Base-by-base conservation (phyloP, 805 yeast species). In the Jamesozyma spencerorum region DNA sequence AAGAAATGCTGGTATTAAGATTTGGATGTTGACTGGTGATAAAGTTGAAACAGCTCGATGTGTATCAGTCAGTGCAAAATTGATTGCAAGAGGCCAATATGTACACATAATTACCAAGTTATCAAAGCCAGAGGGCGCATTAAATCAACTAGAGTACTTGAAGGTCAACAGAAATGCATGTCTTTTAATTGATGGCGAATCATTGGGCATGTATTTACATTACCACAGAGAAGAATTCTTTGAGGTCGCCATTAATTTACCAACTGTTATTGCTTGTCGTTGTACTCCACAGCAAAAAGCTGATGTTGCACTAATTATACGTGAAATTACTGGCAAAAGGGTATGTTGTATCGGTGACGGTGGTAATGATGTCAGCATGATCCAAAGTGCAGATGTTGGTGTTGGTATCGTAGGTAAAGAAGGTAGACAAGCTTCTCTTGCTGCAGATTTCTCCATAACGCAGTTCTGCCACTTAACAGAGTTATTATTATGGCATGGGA, bases 21-120 rank as follows among this genome's bases (percentile, higher is more conserved):
- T 92, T 38, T 92, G 99, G 99, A 94, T 92, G 98, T 68, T 92
- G 36, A 92, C 99, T 0, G 99, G 99, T 50, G 99, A 92, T 61
- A 92, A 92, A 60, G 97, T 92, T 5, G 99, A 92, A 64, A 92
- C 99, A 0, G 98, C 98, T 1, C 77, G 87, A 45, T 92, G 98
- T 71, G 97, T 92, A 31, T 87, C 97, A 17, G 84, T 94, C n/a
- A 85, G 95, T 60, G 92, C 97, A 26, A 81, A 88, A 54, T 73
- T 92, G 38, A 90, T 92, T 22, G 73, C 94, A 2, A 75, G 97
- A 48, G 98, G 98, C 3, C 98, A 92, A 63, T 82, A 81, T 50
- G 87, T 92, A 18, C 95, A 88, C 56, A 79, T 87, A 1, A 73
- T 92, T 27, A 83, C 95, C 2, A 81, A 77, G 47, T 58, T 85